These are phyloP conservation scores for Chalaropsis ovoidea DNA, from an alignment of 2,329 filamentous ascomycete genomes.

Conservation along the genomic window DNA sequence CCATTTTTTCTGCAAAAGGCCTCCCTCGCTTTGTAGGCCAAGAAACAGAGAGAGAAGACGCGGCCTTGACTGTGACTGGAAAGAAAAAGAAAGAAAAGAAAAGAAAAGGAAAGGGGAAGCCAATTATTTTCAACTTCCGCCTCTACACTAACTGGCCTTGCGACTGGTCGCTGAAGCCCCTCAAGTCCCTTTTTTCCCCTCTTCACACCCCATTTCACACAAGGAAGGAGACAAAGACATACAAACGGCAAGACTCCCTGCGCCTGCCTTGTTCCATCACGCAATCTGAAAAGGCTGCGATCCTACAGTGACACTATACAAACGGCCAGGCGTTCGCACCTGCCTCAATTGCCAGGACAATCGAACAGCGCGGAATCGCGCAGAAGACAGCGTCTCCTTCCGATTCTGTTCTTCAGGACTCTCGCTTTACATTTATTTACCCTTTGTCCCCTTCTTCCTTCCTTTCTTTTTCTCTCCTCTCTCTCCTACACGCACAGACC, in stretches of 20 bases:
- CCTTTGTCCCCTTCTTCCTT: not conserved
- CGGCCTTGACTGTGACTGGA: not conserved
- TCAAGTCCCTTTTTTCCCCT: not conserved
- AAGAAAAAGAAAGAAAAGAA: no score
- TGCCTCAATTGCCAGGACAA: not conserved
- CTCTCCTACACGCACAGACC: constrained; percentile 11
- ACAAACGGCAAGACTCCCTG: not conserved
- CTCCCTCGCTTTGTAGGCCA: constrained; percentile 3
- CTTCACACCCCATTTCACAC: not conserved
- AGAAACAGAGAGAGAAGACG: not conserved
- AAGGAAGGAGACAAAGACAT: not conserved
- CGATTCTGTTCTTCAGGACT: no score
- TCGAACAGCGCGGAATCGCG: not conserved
- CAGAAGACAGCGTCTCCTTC: not conserved
- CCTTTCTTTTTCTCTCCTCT: not conserved
- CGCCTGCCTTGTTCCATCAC: constrained; percentile 7
- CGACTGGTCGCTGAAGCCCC: not conserved
- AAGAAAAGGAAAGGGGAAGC: not conserved
- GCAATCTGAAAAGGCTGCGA: not conserved
- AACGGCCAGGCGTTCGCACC: not conserved
- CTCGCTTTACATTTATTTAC: not conserved
- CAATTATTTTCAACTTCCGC: not conserved
- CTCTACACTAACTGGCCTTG: not conserved
- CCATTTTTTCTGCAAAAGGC: constrained; percentile 9
- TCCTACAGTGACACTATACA: not conserved